Evolutionary conservation across 2,329 filamentous ascomycete species (phyloP), one percentile per base, ranked within the genome.

Genomic region (Fusarium aywerte): DNA sequence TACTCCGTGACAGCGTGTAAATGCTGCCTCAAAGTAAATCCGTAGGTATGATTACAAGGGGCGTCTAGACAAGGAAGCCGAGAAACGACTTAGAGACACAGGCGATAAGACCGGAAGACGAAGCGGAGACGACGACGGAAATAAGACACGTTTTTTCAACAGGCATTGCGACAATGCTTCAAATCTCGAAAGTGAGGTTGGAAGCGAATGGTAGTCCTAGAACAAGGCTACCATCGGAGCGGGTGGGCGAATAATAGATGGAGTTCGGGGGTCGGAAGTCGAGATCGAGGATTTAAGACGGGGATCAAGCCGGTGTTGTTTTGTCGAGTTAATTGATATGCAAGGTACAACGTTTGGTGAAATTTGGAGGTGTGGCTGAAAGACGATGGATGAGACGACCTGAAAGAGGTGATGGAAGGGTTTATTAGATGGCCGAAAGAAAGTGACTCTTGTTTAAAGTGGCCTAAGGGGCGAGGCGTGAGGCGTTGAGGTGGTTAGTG

Each of bases 71-170:
- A 74, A 76, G 62, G 56, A 68, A 72, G 77, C 75, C 76, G 75
- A 74, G 74, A 78, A 66, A 62, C 67, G 78, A 79, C 77, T 79
- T 80, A 76, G 81, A 82, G 83, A 82, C 82, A 85, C 82, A 77
- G 81, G 82, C 77, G 82, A 86, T 82, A 76, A 81, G 78, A 85
- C 85, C 84, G 85, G 85, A 82, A 76, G 84, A 87, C 85, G 80
- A 82, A 80, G 82, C 84, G 79, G 81, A 84, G 85, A 85, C 81
- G 84, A 83, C 86, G 86, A 89, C 87, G 89, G 86, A 84, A 81
- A 80, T 81, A 76, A 76, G 71, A 73, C 73, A 73, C 73, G 76
- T 77, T 79, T 78, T 80, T 82, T 80, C 83, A 87, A 87, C 76
- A 84, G 81, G 82, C 87, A 89, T 89, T 74, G 81, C 87, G 77